Evolutionary conservation across 2,329 filamentous ascomycete genomes (phyloP).

Genomic region (Botrytis pseudocinerea): DNA sequence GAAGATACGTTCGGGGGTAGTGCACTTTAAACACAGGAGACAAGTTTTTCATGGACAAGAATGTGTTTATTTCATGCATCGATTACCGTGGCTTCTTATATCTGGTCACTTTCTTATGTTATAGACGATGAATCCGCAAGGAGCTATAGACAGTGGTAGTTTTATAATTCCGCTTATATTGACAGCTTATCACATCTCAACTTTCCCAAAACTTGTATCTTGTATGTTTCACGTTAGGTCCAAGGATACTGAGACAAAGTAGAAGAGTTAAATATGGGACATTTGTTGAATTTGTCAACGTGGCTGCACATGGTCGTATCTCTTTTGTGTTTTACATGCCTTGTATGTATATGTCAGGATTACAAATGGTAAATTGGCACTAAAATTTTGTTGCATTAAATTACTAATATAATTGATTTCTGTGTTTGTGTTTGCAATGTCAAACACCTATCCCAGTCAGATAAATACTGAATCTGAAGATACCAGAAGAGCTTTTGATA

Average conservation of each 20-base stretch:
- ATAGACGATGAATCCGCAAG: background rate
- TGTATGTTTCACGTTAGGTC: background rate
- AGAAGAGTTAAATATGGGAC: no score
- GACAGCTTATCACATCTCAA: background rate
- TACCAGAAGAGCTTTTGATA: background rate
- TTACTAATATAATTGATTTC: background rate
- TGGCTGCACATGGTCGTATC: background rate
- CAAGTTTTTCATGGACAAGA: background rate
- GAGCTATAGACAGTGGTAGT: background rate
- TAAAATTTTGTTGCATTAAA: background rate
- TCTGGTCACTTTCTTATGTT: background rate
- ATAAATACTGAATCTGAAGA: background rate
- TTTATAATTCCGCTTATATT: background rate
- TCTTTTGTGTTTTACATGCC: background rate
- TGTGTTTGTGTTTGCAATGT: background rate
- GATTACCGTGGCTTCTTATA: background rate
- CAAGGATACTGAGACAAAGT: background rate
- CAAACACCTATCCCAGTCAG: background rate
- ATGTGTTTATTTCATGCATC: background rate
- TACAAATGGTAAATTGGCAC: background rate
- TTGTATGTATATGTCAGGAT: background rate
- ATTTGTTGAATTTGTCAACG: background rate
- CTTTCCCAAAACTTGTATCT: background rate
- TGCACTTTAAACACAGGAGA: background rate
- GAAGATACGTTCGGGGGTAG: background rate